Evolutionary conservation across 495 filamentous ascomycete species (phyloP).

Genomic region (Penicillium malachiteum): DNA sequence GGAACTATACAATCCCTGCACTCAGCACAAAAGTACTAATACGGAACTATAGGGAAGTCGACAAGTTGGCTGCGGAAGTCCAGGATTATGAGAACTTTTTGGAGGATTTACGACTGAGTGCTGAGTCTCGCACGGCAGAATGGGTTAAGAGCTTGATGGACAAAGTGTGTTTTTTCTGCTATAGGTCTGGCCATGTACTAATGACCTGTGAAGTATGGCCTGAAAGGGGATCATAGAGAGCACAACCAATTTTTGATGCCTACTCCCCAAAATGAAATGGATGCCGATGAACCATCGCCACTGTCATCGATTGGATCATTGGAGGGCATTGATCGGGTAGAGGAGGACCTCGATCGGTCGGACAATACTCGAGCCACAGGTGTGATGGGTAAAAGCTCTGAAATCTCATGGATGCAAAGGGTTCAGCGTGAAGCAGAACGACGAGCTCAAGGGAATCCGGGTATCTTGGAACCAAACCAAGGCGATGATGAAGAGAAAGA

Average conservation of each 20-base stretch:
- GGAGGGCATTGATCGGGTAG: constrained; percentile 52
- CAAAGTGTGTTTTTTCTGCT: constrained; percentile 31
- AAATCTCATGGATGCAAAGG: constrained; percentile 59
- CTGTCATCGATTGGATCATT: constrained; percentile 55
- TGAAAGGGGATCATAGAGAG: constrained; percentile 2
- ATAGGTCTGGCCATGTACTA: neutral
- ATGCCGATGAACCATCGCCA: constrained; percentile 5
- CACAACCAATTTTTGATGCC: constrained; percentile 4
- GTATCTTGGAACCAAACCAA: constrained; percentile 10
- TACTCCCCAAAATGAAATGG: constrained; percentile 10
- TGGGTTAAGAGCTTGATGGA: constrained; percentile 36
- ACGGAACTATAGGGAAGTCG: constrained; percentile 32
- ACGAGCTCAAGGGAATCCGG: constrained; percentile 13
- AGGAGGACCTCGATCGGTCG: constrained; percentile 54
- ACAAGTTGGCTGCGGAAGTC: constrained; percentile 42
- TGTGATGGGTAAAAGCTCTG: constrained; percentile 60
- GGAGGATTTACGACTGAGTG: constrained; percentile 33
- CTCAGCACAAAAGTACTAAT: constrained; percentile 5
- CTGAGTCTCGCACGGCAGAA: constrained; percentile 31
- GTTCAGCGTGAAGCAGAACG: constrained; percentile 24
- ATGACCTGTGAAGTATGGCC: constrained; percentile 5
- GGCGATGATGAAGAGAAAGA: constrained; percentile 3
- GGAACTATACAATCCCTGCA: neutral
- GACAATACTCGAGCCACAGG: constrained; percentile 49
- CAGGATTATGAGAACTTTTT: constrained; percentile 52